These are phyloP conservation scores for Plasmopara muralis DNA, from an alignment of 352 stramenopile species.

Conservation along the genomic window DNA sequence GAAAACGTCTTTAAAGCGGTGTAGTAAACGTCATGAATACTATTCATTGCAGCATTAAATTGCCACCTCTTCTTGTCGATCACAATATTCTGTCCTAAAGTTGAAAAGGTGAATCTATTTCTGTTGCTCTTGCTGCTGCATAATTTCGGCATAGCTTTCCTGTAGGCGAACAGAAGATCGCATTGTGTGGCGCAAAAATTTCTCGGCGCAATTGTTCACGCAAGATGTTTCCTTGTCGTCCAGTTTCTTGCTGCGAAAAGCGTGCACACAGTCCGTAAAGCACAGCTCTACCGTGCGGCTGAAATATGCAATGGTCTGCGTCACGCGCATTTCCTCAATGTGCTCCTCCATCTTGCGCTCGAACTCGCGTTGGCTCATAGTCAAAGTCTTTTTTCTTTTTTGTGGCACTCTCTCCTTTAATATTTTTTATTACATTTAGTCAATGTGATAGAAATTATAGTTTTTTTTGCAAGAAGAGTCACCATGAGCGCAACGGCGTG, in stretches of 20 bases:
- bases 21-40: background rate
- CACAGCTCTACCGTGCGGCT: constrained; percentile 87
- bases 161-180: constrained; percentile 83
- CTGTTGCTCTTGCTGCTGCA: constrained; percentile 73
- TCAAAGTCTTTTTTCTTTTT: constrained; percentile 6
- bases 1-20: no score
- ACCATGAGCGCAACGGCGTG: constrained; percentile 65
- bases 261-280: constrained; percentile 86
- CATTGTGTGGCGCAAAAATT: constrained; percentile 89
- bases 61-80: background rate
- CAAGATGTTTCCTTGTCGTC: constrained; percentile 86
- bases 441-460: no score
- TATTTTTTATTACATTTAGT: background rate
- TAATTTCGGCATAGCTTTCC: constrained; percentile 84
- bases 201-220: constrained; percentile 85
- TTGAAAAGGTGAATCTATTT: constrained; percentile 25
- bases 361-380: constrained; percentile 76
- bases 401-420: background rate
- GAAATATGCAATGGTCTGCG: constrained; percentile 85
- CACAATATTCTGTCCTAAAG: background rate
- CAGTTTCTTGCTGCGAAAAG: constrained; percentile 88
- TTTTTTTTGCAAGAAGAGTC: constrained; percentile 5
- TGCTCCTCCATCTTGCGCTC: constrained; percentile 88
- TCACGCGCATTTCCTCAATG: constrained; percentile 88
- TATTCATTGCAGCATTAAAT: constrained; percentile 9